Conservation (phyloP, 2,329 filamentous ascomycete species). For the Nigrospora oryzae region DNA sequence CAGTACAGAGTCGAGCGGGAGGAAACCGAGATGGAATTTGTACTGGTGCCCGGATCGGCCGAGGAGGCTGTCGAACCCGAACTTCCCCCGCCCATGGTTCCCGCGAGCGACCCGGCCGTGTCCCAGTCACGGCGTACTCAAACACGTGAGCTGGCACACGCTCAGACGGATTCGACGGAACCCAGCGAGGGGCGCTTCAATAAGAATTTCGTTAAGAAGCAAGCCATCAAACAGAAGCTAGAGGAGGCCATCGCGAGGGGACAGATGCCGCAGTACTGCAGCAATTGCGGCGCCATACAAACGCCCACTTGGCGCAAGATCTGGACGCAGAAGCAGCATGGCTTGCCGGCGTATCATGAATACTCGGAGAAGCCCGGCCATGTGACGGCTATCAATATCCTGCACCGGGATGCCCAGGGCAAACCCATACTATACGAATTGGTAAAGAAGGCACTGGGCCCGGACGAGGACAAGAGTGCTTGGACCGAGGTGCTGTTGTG, state of each 20-base stretch:
- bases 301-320: conserved; percentile 95
- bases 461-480: conserved; percentile 52
- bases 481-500: conserved; percentile 75
- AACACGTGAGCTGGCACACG: conserved; percentile 24
- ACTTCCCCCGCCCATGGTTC: conserved; percentile 21
- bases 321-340: conserved; percentile 68
- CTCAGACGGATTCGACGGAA: conserved; percentile 31
- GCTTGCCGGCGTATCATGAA: conserved; percentile 61
- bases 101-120: conserved; percentile 38
- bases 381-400: conserved; percentile 64
- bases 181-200: conserved; percentile 35
- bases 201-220: conserved; percentile 58
- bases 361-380: conserved; percentile 65
- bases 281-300: conserved; percentile 90
- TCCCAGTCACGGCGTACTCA: background rate
- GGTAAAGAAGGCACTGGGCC: conserved; percentile 64
- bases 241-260: conserved; percentile 65
- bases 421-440: conserved; percentile 61
- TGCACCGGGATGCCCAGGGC: conserved; percentile 54
- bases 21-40: conserved; percentile 11
- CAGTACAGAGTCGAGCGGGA: conserved; percentile 4
- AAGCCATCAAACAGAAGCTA: conserved; percentile 49
- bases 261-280: conserved; percentile 79
- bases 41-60: conserved; percentile 8
- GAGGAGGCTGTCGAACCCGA: conserved; percentile 17